These are phyloP conservation scores for Rhynchospora pubera DNA, from an alignment of 176 grass and related monocot species.

Conservation along the genomic window DNA sequence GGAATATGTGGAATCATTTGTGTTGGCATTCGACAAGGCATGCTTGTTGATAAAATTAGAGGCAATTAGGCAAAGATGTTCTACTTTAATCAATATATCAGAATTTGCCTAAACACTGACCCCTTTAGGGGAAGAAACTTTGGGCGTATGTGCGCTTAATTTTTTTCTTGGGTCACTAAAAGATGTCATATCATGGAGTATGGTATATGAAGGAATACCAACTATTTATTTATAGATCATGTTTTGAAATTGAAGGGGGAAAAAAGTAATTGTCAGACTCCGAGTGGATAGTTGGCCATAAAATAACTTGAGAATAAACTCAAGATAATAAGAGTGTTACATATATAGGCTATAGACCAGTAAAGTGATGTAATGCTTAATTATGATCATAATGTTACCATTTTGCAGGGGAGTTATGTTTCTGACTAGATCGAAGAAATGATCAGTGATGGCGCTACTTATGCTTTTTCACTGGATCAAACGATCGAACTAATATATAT, in stretches of 20 bases:
- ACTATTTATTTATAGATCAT: neutral
- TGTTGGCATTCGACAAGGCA: slow-evolving; percentile 18
- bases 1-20: slow-evolving; percentile 4
- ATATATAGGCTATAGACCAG: too few relatives aligned
- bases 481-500: too few relatives aligned
- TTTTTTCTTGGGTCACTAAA: neutral
- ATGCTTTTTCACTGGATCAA: too few relatives aligned
- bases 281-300: too few relatives aligned
- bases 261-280: too few relatives aligned
- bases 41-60: neutral
- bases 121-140: neutral
- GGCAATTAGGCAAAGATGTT: neutral
- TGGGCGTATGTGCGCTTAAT: neutral
- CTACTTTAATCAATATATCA: neutral
- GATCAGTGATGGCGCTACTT: too few relatives aligned
- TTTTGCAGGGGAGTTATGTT: too few relatives aligned
- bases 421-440: too few relatives aligned
- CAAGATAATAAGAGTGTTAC: too few relatives aligned
- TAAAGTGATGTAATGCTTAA: too few relatives aligned
- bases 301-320: too few relatives aligned
- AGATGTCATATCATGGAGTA: neutral
- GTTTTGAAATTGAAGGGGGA: neutral
- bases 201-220: neutral
- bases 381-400: too few relatives aligned
- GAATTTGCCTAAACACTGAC: neutral